These are phyloP conservation scores for Acacia melanoxylon DNA, from an alignment of 306 rosid species.

Conservation along the genomic window DNA sequence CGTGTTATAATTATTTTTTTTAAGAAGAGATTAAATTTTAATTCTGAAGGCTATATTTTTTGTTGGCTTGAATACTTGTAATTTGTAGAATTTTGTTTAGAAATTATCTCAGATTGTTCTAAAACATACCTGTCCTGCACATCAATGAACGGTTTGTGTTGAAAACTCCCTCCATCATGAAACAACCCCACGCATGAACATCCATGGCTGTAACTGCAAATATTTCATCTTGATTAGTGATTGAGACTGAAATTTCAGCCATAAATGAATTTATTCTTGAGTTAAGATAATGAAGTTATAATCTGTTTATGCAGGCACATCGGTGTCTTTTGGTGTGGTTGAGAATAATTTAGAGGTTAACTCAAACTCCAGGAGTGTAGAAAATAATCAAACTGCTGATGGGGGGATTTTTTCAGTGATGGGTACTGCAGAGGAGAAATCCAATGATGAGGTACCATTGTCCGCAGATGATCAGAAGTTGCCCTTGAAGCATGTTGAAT, in stretches of 20 bases:
- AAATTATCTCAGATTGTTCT: not conserved
- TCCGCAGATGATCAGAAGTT: constrained; percentile 9
- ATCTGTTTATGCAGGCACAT: constrained; percentile 26
- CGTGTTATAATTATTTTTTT: not conserved
- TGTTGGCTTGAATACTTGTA: not conserved
- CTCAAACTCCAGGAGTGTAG: constrained; percentile 22
- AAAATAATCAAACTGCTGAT: constrained; percentile 25
- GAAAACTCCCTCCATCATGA: not conserved
- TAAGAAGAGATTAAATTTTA: not conserved
- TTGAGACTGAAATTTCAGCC: constrained; percentile 28
- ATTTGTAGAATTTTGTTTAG: not conserved
- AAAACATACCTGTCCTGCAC: not conserved
- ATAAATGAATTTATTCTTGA: constrained; percentile 21
- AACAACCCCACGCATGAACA: not conserved
- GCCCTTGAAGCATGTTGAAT: constrained; percentile 26
- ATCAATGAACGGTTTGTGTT: not conserved
- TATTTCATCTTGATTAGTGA: constrained; percentile 26
- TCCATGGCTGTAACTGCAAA: not conserved
- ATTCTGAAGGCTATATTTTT: not conserved
- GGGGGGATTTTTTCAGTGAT: constrained; percentile 10
- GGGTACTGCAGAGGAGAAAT: constrained; percentile 39
- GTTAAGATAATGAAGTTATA: constrained; percentile 31
- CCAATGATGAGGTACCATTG: constrained; percentile 20
- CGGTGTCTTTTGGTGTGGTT: not conserved
- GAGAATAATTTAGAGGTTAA: constrained; percentile 18